Evolutionary conservation across 768 basidiomycete genomes (phyloP).

Genomic region (Trametes cingulata): DNA sequence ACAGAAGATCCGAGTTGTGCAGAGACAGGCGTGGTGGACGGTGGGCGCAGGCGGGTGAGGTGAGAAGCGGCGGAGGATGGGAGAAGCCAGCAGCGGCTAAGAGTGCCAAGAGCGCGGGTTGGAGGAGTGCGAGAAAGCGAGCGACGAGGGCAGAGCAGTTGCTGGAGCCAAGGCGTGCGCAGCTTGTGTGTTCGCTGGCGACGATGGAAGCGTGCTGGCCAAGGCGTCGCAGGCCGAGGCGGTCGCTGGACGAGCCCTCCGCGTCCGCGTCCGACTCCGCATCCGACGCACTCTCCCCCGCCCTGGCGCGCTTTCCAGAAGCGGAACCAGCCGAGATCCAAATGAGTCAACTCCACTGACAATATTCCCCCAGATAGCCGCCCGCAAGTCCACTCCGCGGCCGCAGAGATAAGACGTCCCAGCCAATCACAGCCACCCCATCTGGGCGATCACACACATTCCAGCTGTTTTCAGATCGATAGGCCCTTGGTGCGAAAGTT

Average conservation of each 20-base stretch:
- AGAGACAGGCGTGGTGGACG: conserved; percentile 1
- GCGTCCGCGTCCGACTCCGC: neutral
- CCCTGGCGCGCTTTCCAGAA: neutral
- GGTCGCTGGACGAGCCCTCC: neutral
- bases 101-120: neutral
- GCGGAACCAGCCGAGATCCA: neutral
- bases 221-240: neutral
- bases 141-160: neutral
- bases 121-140: neutral
- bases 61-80: neutral
- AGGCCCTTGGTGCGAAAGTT: too few species aligned
- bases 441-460: neutral
- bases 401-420: conserved; percentile 12
- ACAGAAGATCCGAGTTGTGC: neutral
- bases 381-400: conserved; percentile 4
- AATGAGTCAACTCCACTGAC: conserved; percentile 2
- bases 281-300: too few species aligned
- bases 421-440: conserved; percentile 10
- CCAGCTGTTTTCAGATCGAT: too few species aligned
- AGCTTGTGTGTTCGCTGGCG: neutral
- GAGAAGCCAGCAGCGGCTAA: neutral
- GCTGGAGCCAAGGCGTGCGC: neutral
- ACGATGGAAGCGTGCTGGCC: neutral
- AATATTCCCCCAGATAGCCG: neutral
- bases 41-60: neutral